Conservation (phyloP, 495 filamentous ascomycete species). For the Daldinia loculata region DNA sequence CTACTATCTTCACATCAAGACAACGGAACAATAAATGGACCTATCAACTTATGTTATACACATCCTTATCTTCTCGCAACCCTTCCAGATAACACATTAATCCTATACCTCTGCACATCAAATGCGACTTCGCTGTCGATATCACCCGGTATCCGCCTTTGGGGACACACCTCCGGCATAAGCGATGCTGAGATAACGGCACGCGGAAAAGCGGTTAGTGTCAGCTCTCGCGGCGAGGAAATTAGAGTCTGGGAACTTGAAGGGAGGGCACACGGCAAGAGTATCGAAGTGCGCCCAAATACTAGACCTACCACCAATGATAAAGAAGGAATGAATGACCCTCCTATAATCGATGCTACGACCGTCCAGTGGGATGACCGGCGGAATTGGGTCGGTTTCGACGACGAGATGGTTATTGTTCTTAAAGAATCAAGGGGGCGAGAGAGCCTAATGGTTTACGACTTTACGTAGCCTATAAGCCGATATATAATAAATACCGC, state of each 20-base stretch:
- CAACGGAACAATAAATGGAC: constrained; percentile 51
- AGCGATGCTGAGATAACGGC: constrained; percentile 85
- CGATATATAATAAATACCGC: background rate
- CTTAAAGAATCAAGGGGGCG: constrained; percentile 75
- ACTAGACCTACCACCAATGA: constrained; percentile 45
- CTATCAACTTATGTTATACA: constrained; percentile 82
- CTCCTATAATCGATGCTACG: constrained; percentile 16
- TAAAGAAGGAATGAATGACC: constrained; percentile 24
- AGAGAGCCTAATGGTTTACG: constrained; percentile 85
- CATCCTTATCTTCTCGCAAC: constrained; percentile 93
- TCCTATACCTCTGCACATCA: constrained; percentile 84
- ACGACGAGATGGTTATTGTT: constrained; percentile 91
- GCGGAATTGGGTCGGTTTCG: constrained; percentile 82
- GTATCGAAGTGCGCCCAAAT: constrained; percentile 54
- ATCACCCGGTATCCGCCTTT: constrained; percentile 78
- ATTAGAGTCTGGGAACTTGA: constrained; percentile 96
- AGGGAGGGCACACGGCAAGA: constrained; percentile 62
- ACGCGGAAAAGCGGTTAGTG: constrained; percentile 89
- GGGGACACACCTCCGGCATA: constrained; percentile 94
- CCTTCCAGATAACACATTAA: constrained; percentile 90
- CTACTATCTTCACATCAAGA: constrained; percentile 38
- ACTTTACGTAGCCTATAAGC: constrained; percentile 71
- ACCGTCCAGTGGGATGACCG: constrained; percentile 47
- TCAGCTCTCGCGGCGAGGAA: constrained; percentile 83
- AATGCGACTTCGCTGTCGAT: constrained; percentile 71